Percentiles rank a stretch among this genome's conserved stretches.
These are phyloP conservation scores for Prunus dulcis DNA, from an alignment of 306 rosid genomes.

Conservation along the genomic window DNA sequence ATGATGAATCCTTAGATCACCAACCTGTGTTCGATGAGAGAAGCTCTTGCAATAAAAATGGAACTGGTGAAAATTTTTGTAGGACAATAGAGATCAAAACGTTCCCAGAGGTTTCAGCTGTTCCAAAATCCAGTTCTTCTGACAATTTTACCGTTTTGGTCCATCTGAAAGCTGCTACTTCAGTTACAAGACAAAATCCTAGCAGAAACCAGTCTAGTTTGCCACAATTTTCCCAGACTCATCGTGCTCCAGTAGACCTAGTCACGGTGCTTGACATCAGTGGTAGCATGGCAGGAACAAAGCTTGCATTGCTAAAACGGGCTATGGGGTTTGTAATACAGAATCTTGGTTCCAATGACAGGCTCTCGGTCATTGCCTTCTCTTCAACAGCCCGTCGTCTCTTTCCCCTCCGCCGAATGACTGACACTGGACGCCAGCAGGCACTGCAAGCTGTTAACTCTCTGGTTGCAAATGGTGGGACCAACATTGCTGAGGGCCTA, in stretches of 20 bases:
- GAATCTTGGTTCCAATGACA: constrained; percentile 82
- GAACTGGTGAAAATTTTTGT: constrained; percentile 31
- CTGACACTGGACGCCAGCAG: constrained; percentile 78
- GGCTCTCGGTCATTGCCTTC: constrained; percentile 93
- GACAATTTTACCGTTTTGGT: constrained; percentile 69
- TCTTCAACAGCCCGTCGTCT: constrained; percentile 98
- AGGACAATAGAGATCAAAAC: constrained; percentile 63
- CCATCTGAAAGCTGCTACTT: constrained; percentile 80
- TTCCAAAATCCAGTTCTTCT: constrained; percentile 42
- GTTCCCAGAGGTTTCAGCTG: constrained; percentile 74
- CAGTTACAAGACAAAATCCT: constrained; percentile 29
- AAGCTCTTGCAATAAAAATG: constrained; percentile 30
- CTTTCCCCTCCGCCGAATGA: constrained; percentile 77
- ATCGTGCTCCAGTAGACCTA: constrained; percentile 89
- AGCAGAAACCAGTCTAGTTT: constrained; percentile 44
- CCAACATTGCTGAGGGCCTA: constrained; percentile 93
- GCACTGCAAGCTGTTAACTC: constrained; percentile 96
- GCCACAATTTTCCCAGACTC: constrained; percentile 53
- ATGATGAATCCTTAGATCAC: constrained; percentile 75
- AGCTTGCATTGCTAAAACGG: constrained; percentile 88
- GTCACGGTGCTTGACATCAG: constrained; percentile 95
- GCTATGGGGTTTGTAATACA: constrained; percentile 99
- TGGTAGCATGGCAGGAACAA: constrained; percentile 99
- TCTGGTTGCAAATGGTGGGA: constrained; percentile 97
- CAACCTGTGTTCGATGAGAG: constrained; percentile 39